A percentile compares a stretch with the other conserved stretches of the same genome.
phyloP scores from a whole-genome alignment of 768 basidiomycete genomes.

The Suillus sp. region DNA sequence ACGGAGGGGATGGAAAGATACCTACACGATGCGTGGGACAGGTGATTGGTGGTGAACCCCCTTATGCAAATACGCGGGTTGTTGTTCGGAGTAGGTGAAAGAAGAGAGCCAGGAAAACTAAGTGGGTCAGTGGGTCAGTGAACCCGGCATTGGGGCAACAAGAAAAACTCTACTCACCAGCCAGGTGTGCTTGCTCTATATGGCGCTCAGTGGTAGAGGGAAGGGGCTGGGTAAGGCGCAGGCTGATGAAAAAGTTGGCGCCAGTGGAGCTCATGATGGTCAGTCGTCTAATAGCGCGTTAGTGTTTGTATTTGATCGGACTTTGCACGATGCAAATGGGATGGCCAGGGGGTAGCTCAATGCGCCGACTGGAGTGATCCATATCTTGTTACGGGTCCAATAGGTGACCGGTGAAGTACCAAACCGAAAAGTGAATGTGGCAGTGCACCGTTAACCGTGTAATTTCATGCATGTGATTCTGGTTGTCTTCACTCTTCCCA shows the following conservation, averaged over 20 bases:
- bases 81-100: constrained; percentile 75
- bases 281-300: neutral
- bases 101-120: constrained; percentile 66
- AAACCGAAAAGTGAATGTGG: neutral
- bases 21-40: constrained; percentile 14
- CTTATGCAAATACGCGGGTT: constrained; percentile 66
- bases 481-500: constrained; percentile 2
- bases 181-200: neutral
- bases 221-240: neutral
- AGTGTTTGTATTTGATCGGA: neutral
- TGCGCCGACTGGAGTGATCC: neutral
- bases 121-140: neutral
- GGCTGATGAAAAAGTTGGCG: neutral
- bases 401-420: neutral
- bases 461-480: constrained; percentile 10
- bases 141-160: neutral
- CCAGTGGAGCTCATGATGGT: neutral
- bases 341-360: neutral
- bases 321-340: too few relatives aligned
- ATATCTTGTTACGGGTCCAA: neutral
- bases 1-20: constrained; percentile 22
- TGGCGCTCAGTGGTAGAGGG: neutral
- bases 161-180: neutral
- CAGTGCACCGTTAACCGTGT: neutral
- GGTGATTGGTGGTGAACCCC: constrained; percentile 40